Evolutionary conservation across 2,329 filamentous ascomycete species (phyloP), one percentile per base, ranked within the genome.

Genomic region (Chalaropsis ovoidea): DNA sequence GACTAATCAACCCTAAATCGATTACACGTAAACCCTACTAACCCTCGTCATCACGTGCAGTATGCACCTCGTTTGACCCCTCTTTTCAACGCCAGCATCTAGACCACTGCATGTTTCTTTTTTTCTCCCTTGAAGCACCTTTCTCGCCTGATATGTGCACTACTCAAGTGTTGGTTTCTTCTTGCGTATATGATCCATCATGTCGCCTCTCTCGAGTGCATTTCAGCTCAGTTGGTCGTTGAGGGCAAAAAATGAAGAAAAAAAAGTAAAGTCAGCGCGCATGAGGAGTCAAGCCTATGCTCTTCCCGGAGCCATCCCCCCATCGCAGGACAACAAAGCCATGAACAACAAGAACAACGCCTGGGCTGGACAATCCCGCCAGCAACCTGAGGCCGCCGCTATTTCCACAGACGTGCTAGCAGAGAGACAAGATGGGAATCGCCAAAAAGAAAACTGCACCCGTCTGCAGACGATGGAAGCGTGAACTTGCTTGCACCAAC

Each of bases 171-270:
- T 58, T 58, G 10, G 27, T 35, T 19, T 58, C 24, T 35, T 35
- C 13, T 19, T 58, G 4, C 10, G 17, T 5, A 58, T 35, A 10
- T 19, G 54, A 19, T 19, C 15, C 39, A 39, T 58, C 27, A 58
- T 19, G 31, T 35, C 7, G 27, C 17, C 11, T 35, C 54, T 5
- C 27, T 2, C 27, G 47, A 22, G 10, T 52, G 15, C 22, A 27
- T 58, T 58, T 58, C 54, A 58, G 54, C 54, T 58, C 17, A 8
- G 15, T 19, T 58, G 15, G 54, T 35, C n/a, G n/a, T 11, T 31
- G 54, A 39, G 17, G 27, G 54, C 49, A 27, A 54, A 54, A 13
- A 15, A 52, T 15, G 19, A 52, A 24, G 10, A 6, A 24, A 11
- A 3, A 54, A 54, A 39, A 58, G n/a, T 10, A n/a, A 35, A 31